Conservation (phyloP, 179 eudicot genomes). For the Spinacia oleracea region DNA sequence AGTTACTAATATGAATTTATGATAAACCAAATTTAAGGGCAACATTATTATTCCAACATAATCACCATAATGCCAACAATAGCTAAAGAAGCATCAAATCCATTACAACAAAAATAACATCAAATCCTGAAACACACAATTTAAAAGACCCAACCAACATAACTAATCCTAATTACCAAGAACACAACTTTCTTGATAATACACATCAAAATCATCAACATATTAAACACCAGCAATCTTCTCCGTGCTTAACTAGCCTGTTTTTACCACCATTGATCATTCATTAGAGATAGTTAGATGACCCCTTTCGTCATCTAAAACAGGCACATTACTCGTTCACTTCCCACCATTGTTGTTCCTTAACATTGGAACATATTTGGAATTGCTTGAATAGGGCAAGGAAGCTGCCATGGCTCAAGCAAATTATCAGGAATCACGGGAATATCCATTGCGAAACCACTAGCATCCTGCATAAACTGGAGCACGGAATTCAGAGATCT, state of each 20-base stretch:
- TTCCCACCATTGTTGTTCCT: not conserved
- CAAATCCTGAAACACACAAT: not conserved
- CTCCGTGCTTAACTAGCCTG: not conserved
- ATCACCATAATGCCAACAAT: slow-evolving; percentile 1
- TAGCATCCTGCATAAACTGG: slow-evolving; percentile 62
- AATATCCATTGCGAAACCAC: slow-evolving; percentile 62
- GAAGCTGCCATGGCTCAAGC: slow-evolving; percentile 90
- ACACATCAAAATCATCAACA: not conserved
- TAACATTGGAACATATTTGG: slow-evolving; percentile 49
- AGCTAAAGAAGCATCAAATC: not conserved
- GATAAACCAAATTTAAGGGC: not conserved
- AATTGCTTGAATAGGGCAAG: slow-evolving; percentile 56
- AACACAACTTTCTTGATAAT: not conserved
- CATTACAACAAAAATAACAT: not conserved
- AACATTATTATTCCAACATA: slow-evolving; percentile 8
- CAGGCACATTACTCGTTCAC: not conserved
- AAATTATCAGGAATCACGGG: slow-evolving; percentile 63
- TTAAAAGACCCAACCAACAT: not conserved
- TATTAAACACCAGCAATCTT: not conserved
- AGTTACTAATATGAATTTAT: not conserved
- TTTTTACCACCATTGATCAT: not conserved
- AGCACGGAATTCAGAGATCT: slow-evolving; percentile 55
- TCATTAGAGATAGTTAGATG: slow-evolving; percentile 6
- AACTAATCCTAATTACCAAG: not conserved
- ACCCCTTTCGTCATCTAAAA: not conserved